Base-by-base conservation (phyloP, 2,329 filamentous ascomycete species). In the Fusarium tricinctum region DNA sequence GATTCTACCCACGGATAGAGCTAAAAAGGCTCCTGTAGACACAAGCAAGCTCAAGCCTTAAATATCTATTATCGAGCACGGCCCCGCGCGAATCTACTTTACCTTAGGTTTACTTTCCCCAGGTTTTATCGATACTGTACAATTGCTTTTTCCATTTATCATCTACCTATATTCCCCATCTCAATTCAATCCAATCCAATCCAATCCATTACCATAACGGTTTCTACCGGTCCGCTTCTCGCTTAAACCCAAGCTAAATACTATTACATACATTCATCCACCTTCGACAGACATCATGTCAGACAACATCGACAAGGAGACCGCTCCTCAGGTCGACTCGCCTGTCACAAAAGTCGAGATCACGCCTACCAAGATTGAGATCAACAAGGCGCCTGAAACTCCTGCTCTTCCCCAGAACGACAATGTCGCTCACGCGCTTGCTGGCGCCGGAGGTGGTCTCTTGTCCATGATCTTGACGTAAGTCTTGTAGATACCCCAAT, bases 401-500 rank as follows among this genome's bases (percentile, higher is more conserved):
- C 60, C 62, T n/a, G 46, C 60, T 46, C 83, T 91, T 45, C 93
- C 94, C 66, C 93, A 97, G 76, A 96, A 94, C 78, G 95, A 98
- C 85, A 97, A 97, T 84, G 93, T 98, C 77, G 94, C 95, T 58
- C 95, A 98, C 82, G 95, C 95, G 64, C 88, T 98, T 61, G 93
- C 94, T 58, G 95, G 95, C 71, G 93, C 94, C 50, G 96, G 96
- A 72, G 96, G 96, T 72, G 96, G 96, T 63, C 91, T 99, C 59
- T 83, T 98, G 61, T 97, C 96, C 73, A 99, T 98, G 93, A 88
- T 94, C 73, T 82, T 99, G 80, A 99, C 96, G 89, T 97, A 87
- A 68, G 85, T 46, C 51, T 39, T 46, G 17, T 49, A 39, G 33
- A 22, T 30, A 23, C 43, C 23, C 62, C 42, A 56, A 33, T 62